These are phyloP conservation scores for Dendrobium nobile DNA, from an alignment of 106 monocot species.

Conservation along the genomic window DNA sequence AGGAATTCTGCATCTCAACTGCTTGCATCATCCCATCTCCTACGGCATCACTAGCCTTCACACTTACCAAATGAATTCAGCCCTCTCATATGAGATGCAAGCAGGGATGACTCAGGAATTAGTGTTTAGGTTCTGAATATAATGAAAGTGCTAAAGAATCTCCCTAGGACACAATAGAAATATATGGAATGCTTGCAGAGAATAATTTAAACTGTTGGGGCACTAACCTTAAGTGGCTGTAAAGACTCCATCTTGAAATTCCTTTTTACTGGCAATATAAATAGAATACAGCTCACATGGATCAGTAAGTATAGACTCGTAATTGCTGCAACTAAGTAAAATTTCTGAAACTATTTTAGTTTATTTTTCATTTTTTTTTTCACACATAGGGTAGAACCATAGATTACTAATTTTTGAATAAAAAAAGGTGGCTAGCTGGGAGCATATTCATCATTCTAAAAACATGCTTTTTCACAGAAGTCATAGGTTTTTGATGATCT, in stretches of 20 bases:
- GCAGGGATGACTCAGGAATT: too few species aligned
- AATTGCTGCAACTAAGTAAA: neutral
- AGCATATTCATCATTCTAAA: neutral
- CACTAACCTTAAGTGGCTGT: neutral
- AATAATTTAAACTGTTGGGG: neutral
- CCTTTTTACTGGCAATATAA: neutral
- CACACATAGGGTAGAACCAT: neutral
- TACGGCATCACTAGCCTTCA: too few species aligned
- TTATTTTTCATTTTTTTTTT: conserved; percentile 4
- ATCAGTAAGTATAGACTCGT: neutral
- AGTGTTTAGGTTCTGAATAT: too few species aligned
- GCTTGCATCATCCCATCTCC: too few species aligned
- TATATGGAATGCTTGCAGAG: neutral
- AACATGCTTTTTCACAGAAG: neutral
- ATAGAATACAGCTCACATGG: neutral
- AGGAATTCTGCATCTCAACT: too few species aligned
- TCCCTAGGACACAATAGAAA: neutral
- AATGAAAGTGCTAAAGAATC: too few species aligned
- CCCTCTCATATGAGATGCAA: too few species aligned
- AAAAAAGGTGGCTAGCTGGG: neutral
- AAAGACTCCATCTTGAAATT: neutral
- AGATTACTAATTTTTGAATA: neutral
- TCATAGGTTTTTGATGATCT: neutral
- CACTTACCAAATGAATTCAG: too few species aligned
- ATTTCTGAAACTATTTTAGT: neutral